These are phyloP conservation scores for Heterobasidion occidentale DNA, from an alignment of 1,284 basidiomycete genomes.

Conservation along the genomic window DNA sequence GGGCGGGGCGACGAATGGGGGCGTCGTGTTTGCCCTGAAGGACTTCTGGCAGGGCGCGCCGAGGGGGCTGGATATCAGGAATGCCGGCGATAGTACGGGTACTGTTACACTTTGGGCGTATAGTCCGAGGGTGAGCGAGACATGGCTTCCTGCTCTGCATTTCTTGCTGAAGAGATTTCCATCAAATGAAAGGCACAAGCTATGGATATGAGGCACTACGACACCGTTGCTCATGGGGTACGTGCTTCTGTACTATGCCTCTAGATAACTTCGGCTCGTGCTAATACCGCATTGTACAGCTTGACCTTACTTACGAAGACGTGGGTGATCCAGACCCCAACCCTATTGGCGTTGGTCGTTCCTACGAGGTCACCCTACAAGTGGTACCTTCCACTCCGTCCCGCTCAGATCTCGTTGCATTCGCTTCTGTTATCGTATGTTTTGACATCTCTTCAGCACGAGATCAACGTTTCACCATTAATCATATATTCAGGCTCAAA, in stretches of 20 bases:
- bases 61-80: conserved; percentile 29
- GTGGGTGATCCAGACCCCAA: conserved; percentile 33
- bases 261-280: background rate
- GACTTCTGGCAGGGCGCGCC: conserved; percentile 35
- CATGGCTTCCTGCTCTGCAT: conserved; percentile 3
- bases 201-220: conserved; percentile 35
- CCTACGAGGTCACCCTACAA: conserved; percentile 29
- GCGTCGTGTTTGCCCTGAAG: conserved; percentile 28
- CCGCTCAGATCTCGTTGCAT: conserved; percentile 20
- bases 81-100: conserved; percentile 23
- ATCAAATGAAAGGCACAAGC: conserved; percentile 21
- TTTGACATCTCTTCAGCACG: background rate
- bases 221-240: conserved; percentile 31
- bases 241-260: conserved; percentile 1
- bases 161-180: background rate
- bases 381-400: conserved; percentile 27
- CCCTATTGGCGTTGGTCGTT: conserved; percentile 30
- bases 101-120: conserved; percentile 34
- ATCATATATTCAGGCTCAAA: conserved; percentile 16
- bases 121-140: conserved; percentile 22
- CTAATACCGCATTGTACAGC: conserved; percentile 13
- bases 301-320: conserved; percentile 35
- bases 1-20: conserved; percentile 31
- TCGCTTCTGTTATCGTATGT: conserved; percentile 24
- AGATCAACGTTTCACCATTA: background rate